Percentiles rank a stretch among this genome's conserved stretches.
Conservation (phyloP, 2,329 filamentous ascomycete species). For the Pseudogymnoascus sp. region DNA sequence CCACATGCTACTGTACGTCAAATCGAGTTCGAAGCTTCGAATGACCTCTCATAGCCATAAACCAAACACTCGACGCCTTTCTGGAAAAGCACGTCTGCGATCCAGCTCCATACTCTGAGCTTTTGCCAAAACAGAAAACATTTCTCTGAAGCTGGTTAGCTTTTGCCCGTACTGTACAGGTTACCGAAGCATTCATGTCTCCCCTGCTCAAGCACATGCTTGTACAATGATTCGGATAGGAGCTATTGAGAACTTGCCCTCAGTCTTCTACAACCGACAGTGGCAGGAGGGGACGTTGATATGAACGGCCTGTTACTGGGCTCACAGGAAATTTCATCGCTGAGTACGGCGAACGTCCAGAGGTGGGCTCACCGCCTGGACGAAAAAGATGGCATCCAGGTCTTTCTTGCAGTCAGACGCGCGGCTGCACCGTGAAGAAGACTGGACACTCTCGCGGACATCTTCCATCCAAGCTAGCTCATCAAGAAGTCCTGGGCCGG, state of each 20-base stretch:
- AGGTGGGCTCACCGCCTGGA: neutral
- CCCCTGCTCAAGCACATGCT: neutral
- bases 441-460: conserved; percentile 8
- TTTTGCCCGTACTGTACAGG: neutral
- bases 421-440: conserved; percentile 7
- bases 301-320: neutral
- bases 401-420: conserved; percentile 1
- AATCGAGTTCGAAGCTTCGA: conserved; percentile 4
- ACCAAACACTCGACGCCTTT: neutral
- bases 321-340: neutral
- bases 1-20: conserved; percentile 8
- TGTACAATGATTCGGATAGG: conserved; percentile 6
- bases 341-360: neutral
- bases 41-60: neutral
- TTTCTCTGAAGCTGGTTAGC: neutral
- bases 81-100: neutral
- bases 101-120: neutral
- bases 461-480: neutral
- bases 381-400: neutral
- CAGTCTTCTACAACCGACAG: neutral
- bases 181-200: neutral
- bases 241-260: neutral
- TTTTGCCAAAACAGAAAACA: neutral
- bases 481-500: neutral
- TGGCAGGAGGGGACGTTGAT: neutral